phyloP scores from a whole-genome alignment of 2,329 filamentous ascomycete genomes.

The Diplocarpon rosae region DNA sequence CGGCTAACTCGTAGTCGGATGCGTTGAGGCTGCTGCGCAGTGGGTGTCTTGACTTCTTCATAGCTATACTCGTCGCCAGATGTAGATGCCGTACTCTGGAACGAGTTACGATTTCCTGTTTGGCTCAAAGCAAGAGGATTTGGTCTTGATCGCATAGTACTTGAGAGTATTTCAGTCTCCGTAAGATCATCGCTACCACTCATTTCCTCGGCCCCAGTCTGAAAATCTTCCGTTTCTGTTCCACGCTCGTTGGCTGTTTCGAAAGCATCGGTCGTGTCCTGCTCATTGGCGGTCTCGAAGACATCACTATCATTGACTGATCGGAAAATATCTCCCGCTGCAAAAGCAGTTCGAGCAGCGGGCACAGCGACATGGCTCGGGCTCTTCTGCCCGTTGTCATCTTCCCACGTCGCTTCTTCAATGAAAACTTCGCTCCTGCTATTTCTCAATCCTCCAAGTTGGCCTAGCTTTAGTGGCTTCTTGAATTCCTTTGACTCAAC shows the following conservation, averaged over 20 bases:
- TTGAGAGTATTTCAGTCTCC: conserved; percentile 58
- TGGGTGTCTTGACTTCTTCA: conserved; percentile 50
- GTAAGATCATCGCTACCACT: conserved; percentile 68
- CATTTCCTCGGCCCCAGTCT: conserved; percentile 76
- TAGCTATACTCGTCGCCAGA: conserved; percentile 67
- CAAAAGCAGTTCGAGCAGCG: conserved; percentile 25
- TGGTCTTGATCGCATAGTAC: conserved; percentile 29
- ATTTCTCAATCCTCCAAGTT: conserved; percentile 64
- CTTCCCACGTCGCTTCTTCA: conserved; percentile 85
- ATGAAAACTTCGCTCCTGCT: conserved; percentile 68
- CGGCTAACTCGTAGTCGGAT: conserved; percentile 64
- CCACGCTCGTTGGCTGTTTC: conserved; percentile 68
- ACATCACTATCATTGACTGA: conserved; percentile 45
- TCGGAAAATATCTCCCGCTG: conserved; percentile 16
- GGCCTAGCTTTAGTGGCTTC: conserved; percentile 62
- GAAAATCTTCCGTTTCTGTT: conserved; percentile 90
- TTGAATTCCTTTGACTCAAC: conserved; percentile 59
- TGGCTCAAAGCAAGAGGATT: conserved; percentile 34
- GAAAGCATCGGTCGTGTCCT: conserved; percentile 60
- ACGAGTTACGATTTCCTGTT: conserved; percentile 51
- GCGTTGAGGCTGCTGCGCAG: conserved; percentile 50
- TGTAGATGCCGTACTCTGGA: conserved; percentile 80
- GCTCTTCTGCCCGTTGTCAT: conserved; percentile 48
- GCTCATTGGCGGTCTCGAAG: conserved; percentile 76
- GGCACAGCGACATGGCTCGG: conserved; percentile 38